Evolutionary conservation across 768 basidiomycete species (phyloP).

Genomic region (Lactarius deliciosus): DNA sequence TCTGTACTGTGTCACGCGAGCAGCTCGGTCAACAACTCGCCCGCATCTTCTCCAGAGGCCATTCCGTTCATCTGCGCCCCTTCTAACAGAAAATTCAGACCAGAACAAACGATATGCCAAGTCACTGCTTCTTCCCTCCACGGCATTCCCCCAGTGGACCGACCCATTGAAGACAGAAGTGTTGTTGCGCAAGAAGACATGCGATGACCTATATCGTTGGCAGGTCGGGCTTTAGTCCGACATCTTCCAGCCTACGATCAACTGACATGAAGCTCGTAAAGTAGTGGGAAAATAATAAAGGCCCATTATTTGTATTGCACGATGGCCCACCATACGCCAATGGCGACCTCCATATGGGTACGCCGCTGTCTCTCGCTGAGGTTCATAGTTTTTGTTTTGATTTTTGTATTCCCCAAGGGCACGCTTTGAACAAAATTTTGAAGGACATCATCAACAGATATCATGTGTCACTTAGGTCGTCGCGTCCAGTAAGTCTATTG

Average conservation of each 20-base stretch:
- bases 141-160: conserved; percentile 71
- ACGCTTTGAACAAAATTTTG: conserved; percentile 92
- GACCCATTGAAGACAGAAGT: conserved; percentile 64
- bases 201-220: conserved; percentile 74
- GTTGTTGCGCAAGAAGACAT: conserved; percentile 58
- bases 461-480: conserved; percentile 71
- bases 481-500: conserved; percentile 70
- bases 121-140: conserved; percentile 81
- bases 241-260: background rate
- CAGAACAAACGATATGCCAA: conserved; percentile 46
- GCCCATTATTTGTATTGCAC: conserved; percentile 80
- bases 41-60: background rate
- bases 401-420: conserved; percentile 53
- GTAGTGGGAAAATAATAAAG: conserved; percentile 64
- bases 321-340: conserved; percentile 99
- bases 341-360: conserved; percentile 93
- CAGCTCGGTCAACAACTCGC: background rate
- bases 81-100: background rate
- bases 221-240: conserved; percentile 53
- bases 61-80: conserved; percentile 1
- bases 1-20: background rate
- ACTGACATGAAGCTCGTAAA: conserved; percentile 7
- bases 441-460: conserved; percentile 96
- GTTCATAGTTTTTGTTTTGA: background rate
- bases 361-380: conserved; percentile 22